These are phyloP conservation scores for Cladosporium colombiae DNA, from an alignment of 2,329 filamentous ascomycete genomes.

Conservation along the genomic window DNA sequence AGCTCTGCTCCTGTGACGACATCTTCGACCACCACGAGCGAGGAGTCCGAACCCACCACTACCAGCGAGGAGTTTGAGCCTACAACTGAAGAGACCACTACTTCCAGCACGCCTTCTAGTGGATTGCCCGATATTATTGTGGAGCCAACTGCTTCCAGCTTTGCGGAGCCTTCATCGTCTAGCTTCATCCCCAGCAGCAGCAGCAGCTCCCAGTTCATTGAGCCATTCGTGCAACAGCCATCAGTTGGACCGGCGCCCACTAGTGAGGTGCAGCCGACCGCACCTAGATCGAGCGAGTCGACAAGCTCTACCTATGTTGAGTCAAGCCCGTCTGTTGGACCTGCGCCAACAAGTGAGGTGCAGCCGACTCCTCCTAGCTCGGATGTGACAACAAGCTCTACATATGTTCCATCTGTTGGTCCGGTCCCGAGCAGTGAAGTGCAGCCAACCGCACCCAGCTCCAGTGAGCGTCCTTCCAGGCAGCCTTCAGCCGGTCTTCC, in stretches of 20 bases:
- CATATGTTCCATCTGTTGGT: background rate
- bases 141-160: background rate
- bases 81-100: background rate
- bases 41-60: background rate
- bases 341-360: background rate
- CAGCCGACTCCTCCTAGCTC: slow-evolving; percentile 7
- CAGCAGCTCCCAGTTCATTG: background rate
- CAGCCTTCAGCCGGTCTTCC: slow-evolving; percentile 4
- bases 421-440: background rate
- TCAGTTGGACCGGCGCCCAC: background rate
- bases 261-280: slow-evolving; percentile 1
- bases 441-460: background rate
- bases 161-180: background rate
- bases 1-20: slow-evolving; percentile 10
- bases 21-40: slow-evolving; percentile 4
- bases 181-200: background rate
- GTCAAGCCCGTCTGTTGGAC: background rate
- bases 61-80: background rate
- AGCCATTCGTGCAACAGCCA: background rate
- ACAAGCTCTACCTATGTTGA: background rate
- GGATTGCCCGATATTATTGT: background rate
- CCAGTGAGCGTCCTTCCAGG: background rate
- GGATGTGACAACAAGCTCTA: background rate
- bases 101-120: background rate
- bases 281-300: background rate